Percentiles rank a stretch among this genome's conserved stretches.
Conservation (phyloP, 2,329 filamentous ascomycete genomes). For the Apiospora sp. region DNA sequence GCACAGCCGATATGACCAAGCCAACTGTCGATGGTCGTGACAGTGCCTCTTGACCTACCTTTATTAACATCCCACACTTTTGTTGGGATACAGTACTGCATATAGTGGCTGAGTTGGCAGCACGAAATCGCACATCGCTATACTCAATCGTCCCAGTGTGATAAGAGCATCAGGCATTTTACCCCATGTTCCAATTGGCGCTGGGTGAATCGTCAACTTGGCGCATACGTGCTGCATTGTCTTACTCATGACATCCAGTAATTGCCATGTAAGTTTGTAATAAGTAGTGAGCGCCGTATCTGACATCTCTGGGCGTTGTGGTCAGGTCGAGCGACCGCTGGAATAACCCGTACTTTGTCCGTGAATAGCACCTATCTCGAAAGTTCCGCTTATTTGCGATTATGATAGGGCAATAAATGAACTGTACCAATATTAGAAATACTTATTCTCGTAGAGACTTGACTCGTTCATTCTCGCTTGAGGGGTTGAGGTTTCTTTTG, state of each 20-base stretch:
- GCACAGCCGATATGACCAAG: background rate
- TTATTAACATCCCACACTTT: background rate
- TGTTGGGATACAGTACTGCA: background rate
- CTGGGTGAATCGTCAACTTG: background rate
- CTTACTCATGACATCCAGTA: background rate
- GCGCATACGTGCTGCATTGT: background rate
- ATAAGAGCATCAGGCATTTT: background rate
- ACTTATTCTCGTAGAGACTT: too few species aligned
- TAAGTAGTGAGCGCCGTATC: background rate
- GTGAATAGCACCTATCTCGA: too few species aligned
- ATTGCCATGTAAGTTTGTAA: background rate
- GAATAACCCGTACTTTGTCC: too few species aligned
- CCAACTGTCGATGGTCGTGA: slow-evolving; percentile 1
- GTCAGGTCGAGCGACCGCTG: too few species aligned
- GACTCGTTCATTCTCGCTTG: too few species aligned
- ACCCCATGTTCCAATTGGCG: background rate
- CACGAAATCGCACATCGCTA: background rate
- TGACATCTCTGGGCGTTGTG: background rate
- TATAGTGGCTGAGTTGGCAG: background rate
- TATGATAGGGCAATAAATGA: too few species aligned
- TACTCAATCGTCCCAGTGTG: slow-evolving; percentile 1
- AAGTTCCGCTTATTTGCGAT: too few species aligned
- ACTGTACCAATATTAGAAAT: too few species aligned
- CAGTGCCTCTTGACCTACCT: background rate
- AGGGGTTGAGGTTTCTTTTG: background rate